Percentiles rank a stretch among this genome's conserved stretches.
Evolutionary conservation across 257 asterid species (phyloP).

Genomic region (Cinchona pubescens): DNA sequence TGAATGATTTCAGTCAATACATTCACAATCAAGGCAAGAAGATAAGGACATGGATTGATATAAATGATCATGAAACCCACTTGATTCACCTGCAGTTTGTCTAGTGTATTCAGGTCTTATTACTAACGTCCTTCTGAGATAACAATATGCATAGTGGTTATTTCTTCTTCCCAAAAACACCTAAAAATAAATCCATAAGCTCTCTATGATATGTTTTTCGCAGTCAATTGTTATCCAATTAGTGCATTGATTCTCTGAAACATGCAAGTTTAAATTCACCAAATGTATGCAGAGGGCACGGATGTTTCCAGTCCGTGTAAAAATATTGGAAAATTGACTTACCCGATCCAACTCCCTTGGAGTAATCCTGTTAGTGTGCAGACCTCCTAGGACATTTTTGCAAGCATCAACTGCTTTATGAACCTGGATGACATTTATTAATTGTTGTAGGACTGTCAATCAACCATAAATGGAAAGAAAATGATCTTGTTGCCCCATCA

Average conservation of each 20-base stretch:
- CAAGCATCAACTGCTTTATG: constrained; percentile 99
- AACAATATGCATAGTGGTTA: not conserved
- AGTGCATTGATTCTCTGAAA: not conserved
- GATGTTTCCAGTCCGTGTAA: not conserved
- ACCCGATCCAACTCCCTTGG: constrained; percentile 98
- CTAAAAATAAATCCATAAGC: not conserved
- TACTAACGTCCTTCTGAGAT: not conserved
- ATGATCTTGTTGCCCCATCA: not conserved
- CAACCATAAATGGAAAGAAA: constrained; percentile 16
- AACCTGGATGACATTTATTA: constrained; percentile 47
- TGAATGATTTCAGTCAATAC: not conserved
- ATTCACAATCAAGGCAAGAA: not conserved
- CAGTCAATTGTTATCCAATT: not conserved
- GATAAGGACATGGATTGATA: not conserved
- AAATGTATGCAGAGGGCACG: not conserved
- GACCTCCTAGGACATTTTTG: constrained; percentile 92
- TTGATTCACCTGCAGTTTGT: not conserved
- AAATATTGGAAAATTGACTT: constrained; percentile 37
- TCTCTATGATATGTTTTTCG: not conserved
- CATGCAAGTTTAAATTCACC: not conserved
- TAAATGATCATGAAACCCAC: not conserved
- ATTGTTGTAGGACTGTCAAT: constrained; percentile 22
- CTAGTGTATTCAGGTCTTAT: not conserved
- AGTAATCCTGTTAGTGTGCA: constrained; percentile 67
- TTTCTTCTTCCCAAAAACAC: not conserved